Base-by-base conservation (phyloP, 106 monocot species). In the Cymbidium sinense region DNA sequence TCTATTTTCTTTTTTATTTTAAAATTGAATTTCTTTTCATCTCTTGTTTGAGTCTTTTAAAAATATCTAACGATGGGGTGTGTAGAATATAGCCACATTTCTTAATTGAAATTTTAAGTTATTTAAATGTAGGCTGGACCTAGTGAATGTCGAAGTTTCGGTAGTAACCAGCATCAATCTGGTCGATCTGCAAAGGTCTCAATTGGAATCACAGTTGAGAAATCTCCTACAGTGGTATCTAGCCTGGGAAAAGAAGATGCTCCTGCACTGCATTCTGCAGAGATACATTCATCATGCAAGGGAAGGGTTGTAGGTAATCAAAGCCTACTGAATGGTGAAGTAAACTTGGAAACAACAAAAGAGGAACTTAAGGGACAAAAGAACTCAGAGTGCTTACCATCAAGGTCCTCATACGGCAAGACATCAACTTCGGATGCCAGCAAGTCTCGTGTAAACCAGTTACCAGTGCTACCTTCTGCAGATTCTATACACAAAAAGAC, bases 171-270 rank as follows among this genome's bases (percentile, higher is more conserved):
- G 21, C 81, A 78, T 84, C 77, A 79, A 28, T 89, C 87, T 78
- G 85, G 82, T 39, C 81, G 78, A 67, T 80, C 77, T 70, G 83
- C 89, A 52, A 96, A 96, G 84, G 94, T 93, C 58, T 96, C 96
- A 34, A 88, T 98, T 78, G 91, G 94, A 11, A 87, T 98, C 50
- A 67, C 81, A 18, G 76, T 91, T 64, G 87, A 91, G 4, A 84
- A 77, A 74, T 33, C 76, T 23, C 74, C 86, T 72, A 87, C 77
- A 34, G 50, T 78, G 13, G 64, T 64, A 15, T 75, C 83, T 67
- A 73, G 80, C 73, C 39, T 43, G 36, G 80, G 73, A 76, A 86
- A 81, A 27, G 64, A 80, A 70, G 78, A 83, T 77, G 73, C 76
- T 43, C 39, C 37, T 72, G 50, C 78, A 61, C 70, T 77, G 69